Conservation (phyloP, 352 stramenopile genomes). For the Phytopythium chamaehyphon region DNA sequence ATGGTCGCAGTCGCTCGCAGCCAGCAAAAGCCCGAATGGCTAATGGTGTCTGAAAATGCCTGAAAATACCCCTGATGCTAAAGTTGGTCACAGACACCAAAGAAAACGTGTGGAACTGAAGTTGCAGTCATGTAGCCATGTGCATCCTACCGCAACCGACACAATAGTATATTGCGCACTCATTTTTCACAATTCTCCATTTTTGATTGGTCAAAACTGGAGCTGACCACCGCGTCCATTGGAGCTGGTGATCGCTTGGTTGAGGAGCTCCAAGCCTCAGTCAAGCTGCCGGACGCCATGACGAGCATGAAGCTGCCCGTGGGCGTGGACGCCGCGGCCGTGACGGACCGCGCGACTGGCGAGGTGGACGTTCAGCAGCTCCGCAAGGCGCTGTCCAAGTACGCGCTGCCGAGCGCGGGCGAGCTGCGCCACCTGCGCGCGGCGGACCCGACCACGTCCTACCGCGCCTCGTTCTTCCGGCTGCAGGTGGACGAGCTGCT, state of each 20-base stretch:
- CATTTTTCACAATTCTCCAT: too few relatives aligned
- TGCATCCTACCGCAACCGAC: too few relatives aligned
- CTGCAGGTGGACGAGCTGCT: constrained; percentile 87
- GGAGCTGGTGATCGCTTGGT: constrained; percentile 1
- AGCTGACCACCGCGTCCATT: too few relatives aligned
- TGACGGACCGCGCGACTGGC: constrained; percentile 2
- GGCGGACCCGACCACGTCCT: constrained; percentile 69
- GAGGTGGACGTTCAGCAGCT: constrained; percentile 47
- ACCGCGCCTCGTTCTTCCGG: constrained; percentile 80
- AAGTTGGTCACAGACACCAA: too few relatives aligned
- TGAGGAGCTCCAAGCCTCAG: background rate
- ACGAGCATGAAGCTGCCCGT: constrained; percentile 7
- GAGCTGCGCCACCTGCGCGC: constrained; percentile 77
- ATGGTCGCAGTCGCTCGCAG: constrained; percentile 15
- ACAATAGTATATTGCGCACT: too few relatives aligned
- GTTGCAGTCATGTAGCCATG: too few relatives aligned
- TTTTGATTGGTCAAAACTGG: too few relatives aligned
- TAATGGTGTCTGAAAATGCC: too few relatives aligned
- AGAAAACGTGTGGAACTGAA: too few relatives aligned
- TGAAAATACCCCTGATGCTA: too few relatives aligned
- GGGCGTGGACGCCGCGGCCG: constrained; percentile 6
- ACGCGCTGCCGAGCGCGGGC: constrained; percentile 85
- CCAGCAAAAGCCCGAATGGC: too few relatives aligned
- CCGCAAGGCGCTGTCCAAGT: constrained; percentile 80
- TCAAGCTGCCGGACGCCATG: constrained; percentile 6